Conservation (phyloP, 1,284 basidiomycete genomes). For the Austropuccinia psidii region DNA sequence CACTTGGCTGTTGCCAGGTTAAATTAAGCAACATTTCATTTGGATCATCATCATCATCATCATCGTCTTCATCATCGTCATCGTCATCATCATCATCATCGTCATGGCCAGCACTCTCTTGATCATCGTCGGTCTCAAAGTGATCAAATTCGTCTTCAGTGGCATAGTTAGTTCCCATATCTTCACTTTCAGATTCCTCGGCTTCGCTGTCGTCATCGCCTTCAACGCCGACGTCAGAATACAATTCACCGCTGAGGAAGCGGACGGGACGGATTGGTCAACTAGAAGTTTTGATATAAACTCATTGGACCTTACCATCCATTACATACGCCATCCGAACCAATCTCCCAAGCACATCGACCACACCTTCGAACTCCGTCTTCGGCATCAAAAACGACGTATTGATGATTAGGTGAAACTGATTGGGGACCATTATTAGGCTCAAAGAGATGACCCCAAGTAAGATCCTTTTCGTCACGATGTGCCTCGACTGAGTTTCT, state of each 20-base stretch:
- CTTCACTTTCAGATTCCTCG: background rate
- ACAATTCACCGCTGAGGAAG: background rate
- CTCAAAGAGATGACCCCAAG: constrained; percentile 23
- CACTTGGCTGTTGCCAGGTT: too few relatives aligned
- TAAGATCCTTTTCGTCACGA: constrained; percentile 29
- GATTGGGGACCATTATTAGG: background rate
- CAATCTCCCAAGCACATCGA: constrained; percentile 31
- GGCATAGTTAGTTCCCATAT: constrained; percentile 8
- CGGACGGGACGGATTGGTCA: background rate
- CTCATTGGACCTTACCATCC: constrained; percentile 22
- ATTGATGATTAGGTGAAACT: background rate
- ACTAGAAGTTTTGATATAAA: background rate
- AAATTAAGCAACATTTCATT: too few relatives aligned
- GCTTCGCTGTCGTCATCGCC: background rate
- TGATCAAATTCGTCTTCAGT: background rate
- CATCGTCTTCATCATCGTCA: too few relatives aligned
- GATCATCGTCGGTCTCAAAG: too few relatives aligned
- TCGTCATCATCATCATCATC: too few relatives aligned
- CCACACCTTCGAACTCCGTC: constrained; percentile 23
- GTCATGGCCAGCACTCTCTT: too few relatives aligned
- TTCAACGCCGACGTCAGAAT: background rate
- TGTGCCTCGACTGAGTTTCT: constrained; percentile 18
- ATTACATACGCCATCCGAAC: constrained; percentile 2
- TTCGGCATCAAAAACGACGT: constrained; percentile 12
- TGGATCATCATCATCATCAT: too few relatives aligned